phyloP scores from a whole-genome alignment of 768 basidiomycete genomes.

The Floccularia luteovirens region DNA sequence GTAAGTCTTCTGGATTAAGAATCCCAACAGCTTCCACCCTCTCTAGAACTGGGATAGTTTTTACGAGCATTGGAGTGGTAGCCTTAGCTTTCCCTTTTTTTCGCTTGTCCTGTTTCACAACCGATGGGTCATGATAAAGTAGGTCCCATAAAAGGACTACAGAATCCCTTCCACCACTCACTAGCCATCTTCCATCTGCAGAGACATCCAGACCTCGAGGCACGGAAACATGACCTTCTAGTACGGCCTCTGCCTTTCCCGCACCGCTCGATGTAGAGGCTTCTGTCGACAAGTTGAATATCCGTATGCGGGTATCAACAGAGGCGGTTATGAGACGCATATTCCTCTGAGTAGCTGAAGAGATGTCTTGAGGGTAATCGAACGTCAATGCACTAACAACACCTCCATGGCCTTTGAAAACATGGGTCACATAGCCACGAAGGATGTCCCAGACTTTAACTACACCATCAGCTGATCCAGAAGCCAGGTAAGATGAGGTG shows the following conservation, averaged over 20 bases:
- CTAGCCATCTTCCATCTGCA: slow-evolving; percentile 78
- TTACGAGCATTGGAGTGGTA: slow-evolving; percentile 52
- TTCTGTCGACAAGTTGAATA: slow-evolving; percentile 79
- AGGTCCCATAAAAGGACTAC: slow-evolving; percentile 94
- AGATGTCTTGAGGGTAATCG: slow-evolving; percentile 63
- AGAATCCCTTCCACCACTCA: slow-evolving; percentile 89
- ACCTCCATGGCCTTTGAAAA: slow-evolving; percentile 97
- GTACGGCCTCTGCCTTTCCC: slow-evolving; percentile 65
- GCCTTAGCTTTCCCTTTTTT: slow-evolving; percentile 41
- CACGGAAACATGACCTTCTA: slow-evolving; percentile 95
- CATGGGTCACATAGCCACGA: slow-evolving; percentile 86
- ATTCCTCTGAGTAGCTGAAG: slow-evolving; percentile 35
- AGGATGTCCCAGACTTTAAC: slow-evolving; percentile 96
- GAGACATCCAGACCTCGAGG: slow-evolving; percentile 87
- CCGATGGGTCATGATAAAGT: slow-evolving; percentile 19
- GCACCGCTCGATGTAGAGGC: slow-evolving; percentile 46
- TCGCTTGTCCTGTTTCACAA: slow-evolving; percentile 27
- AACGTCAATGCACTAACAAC: slow-evolving; percentile 89
- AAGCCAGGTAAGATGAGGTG: slow-evolving; percentile 86
- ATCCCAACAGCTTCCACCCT: slow-evolving; percentile 84
- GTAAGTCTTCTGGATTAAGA: slow-evolving; percentile 41
- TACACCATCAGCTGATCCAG: slow-evolving; percentile 92
- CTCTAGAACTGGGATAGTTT: slow-evolving; percentile 80
- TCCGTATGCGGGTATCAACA: slow-evolving; percentile 85
- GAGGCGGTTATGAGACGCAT: slow-evolving; percentile 89